Evolutionary conservation across 1,284 basidiomycete species (phyloP), one percentile per base, ranked within the genome.

Genomic region (Rhizoctonia solani): DNA sequence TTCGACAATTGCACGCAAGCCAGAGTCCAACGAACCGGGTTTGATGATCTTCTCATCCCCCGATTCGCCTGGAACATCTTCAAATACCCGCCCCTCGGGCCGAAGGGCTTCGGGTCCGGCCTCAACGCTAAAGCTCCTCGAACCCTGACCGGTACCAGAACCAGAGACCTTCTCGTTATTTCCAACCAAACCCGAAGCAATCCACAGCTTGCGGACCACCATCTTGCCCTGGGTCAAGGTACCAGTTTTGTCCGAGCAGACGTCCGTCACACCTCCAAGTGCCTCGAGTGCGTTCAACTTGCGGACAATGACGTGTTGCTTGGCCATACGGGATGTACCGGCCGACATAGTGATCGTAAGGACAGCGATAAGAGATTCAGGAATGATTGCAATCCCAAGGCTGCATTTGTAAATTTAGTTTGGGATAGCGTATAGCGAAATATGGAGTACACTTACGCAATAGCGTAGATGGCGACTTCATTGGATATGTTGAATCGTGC

Each of bases 251-350:
- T 85, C 84, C 2, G 82, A 81, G 73, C 81, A 83, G 49, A 85
- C 71, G 39, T 86, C 81, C 32, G 81, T 81, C 70, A 87, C 83
- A 42, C 80, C 79, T 0, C 86, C 85, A 4, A 87, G 80, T 0
- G 85, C 85, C 74, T 81, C 85, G 69, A 85, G 83, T 0, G 83
- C 85, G 54, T 84, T 81, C 65, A 87, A 77, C 69, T 82, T 81
- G 73, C 86, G 87, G 72, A 83, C 82, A 2, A 87, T 79, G 4
- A 86, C 81, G 65, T 83, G 79, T 55, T 81, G 79, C 69, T 81
- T 81, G 6, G 79, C 77, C 73, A 85, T 80, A 19, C 79, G 78
- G 3, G 58, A 61, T 2, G 58, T 61, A 3, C 58, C 58, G 29
- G 58, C 58, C n/a, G 58, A 61, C 58, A 61, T 61, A n/a, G 58